A percentile compares a stretch with the other conserved stretches of the same genome.
Conservation (phyloP, 2,329 filamentous ascomycete species). For the Aspergillus costaricaensis region DNA sequence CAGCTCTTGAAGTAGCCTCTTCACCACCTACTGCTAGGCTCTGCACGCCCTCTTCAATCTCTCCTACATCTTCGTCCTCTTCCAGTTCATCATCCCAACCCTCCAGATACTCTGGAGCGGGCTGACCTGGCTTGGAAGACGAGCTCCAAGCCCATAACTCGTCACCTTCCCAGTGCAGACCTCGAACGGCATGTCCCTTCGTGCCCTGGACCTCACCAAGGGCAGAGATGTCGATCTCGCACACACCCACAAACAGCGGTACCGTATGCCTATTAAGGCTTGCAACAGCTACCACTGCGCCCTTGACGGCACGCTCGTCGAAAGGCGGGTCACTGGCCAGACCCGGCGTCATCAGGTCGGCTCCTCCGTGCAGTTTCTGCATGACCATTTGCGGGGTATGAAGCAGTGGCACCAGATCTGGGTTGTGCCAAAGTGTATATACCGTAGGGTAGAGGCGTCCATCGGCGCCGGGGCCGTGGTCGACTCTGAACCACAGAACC, state of each 20-base stretch:
- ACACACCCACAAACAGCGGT: constrained; percentile 65
- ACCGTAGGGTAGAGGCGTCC: constrained; percentile 53
- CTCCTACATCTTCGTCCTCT: constrained; percentile 37
- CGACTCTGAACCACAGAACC: constrained; percentile 65
- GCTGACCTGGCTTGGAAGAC: constrained; percentile 54
- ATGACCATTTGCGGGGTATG: constrained; percentile 62
- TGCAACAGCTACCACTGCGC: constrained; percentile 64
- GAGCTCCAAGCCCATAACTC: constrained; percentile 68
- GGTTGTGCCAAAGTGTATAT: constrained; percentile 68
- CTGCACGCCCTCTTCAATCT: constrained; percentile 48
- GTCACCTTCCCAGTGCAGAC: constrained; percentile 68
- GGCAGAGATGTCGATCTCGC: constrained; percentile 62
- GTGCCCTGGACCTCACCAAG: constrained; percentile 59
- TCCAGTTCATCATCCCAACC: constrained; percentile 49
- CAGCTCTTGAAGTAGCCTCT: constrained; percentile 14
- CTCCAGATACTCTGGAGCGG: constrained; percentile 55
- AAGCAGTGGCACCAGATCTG: constrained; percentile 62
- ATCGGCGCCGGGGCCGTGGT: constrained; percentile 51
- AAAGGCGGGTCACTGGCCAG: constrained; percentile 66
- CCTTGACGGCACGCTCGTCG: constrained; percentile 59
- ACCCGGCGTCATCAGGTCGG: constrained; percentile 70
- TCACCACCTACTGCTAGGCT: constrained; percentile 40
- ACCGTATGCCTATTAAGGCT: constrained; percentile 61
- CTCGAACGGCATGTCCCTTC: constrained; percentile 66
- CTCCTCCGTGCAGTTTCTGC: constrained; percentile 64